phyloP scores from a whole-genome alignment of 257 asterid species.

The Lycium ferocissimum region DNA sequence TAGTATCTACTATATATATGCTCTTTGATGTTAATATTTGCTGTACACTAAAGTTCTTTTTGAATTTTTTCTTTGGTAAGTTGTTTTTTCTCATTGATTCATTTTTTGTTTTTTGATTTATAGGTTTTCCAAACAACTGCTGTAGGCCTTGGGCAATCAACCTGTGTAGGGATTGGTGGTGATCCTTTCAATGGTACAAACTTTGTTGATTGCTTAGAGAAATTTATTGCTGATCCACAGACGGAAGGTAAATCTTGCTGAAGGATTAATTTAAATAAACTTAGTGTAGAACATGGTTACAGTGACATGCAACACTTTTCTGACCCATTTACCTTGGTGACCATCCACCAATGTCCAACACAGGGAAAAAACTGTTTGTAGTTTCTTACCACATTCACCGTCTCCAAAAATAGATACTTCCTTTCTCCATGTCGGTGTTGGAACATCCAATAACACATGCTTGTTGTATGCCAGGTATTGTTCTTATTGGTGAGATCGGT shows the following conservation, averaged over 20 bases:
- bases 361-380: neutral
- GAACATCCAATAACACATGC: slow-evolving; percentile 16
- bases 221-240: slow-evolving; percentile 92
- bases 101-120: slow-evolving; percentile 26
- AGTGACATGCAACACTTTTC: too few species aligned
- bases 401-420: neutral
- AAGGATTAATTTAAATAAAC: neutral
- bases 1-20: neutral
- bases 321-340: too few species aligned
- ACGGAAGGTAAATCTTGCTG: slow-evolving; percentile 72
- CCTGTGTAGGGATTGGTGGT: slow-evolving; percentile 96
- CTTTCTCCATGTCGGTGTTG: neutral
- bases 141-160: slow-evolving; percentile 97
- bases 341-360: too few species aligned
- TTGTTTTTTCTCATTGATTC: neutral
- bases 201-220: slow-evolving; percentile 91
- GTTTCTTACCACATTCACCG: neutral
- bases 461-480: slow-evolving; percentile 63
- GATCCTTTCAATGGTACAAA: slow-evolving; percentile 99
- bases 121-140: slow-evolving; percentile 99
- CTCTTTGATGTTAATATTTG: neutral
- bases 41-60: neutral
- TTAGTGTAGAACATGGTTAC: neutral
- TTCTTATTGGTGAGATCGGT: slow-evolving; percentile 98
- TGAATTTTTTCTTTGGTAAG: neutral